Conservation (phyloP, 306 rosid genomes). For the Fagus crenata region DNA sequence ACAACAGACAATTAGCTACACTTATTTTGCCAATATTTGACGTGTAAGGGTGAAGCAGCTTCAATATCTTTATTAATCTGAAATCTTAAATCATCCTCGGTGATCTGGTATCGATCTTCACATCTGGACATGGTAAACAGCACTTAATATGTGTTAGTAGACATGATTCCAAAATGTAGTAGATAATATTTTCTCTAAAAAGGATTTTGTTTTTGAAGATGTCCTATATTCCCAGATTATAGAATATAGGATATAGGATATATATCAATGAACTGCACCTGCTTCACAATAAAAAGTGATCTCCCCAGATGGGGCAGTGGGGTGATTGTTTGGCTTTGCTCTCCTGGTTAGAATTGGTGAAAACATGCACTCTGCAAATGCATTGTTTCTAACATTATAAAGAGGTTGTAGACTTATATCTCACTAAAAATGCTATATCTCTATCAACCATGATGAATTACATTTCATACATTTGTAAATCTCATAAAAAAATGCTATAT, state of each 20-base stretch:
- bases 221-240: not conserved
- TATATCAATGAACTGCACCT: not conserved
- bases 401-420: not conserved
- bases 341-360: not conserved
- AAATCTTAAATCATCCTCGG: not conserved
- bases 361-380: not conserved
- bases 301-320: no score
- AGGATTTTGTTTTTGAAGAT: not conserved
- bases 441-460: not conserved
- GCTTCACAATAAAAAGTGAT: not conserved
- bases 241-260: not conserved
- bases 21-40: not conserved
- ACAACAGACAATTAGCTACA: not conserved
- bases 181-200: not conserved
- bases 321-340: not conserved
- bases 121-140: not conserved
- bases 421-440: not conserved
- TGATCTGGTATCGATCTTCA: not conserved
- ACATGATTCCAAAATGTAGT: not conserved
- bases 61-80: not conserved
- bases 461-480: no score
- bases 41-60: not conserved
- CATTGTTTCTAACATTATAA: not conserved
- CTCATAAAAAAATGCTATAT: no score
- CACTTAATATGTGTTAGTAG: not conserved